Base-by-base conservation (phyloP, 2,329 filamentous ascomycete genomes). In the Tolypocladium cylindrosporum region DNA sequence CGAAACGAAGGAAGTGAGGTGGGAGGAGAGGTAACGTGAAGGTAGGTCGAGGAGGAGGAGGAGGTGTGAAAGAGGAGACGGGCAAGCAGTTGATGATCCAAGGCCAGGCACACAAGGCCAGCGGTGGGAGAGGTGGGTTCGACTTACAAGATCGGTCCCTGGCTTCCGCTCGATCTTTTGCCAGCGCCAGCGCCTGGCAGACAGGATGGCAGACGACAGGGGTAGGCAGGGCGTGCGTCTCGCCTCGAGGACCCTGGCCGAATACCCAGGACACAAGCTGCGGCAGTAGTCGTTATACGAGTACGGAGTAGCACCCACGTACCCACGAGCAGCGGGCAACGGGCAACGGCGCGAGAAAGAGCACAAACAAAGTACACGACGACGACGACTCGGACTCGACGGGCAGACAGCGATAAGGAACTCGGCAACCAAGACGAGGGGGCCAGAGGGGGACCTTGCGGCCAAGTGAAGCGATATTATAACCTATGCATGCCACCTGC, bases 141-240 rank as follows among this genome's bases (percentile, higher is more conserved):
- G 50, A 54, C 56, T 57, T 57, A 54, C 56, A 57, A 57, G 56
- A 45, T 42, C 50, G 37, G 40, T 61, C 58, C 59, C 50, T 61
- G 59, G 57, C 53, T 61, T 58, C 60, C 55, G 55, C 57, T 59
- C 59, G 59, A 59, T 63, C 60, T 60, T 54, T 61, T 57, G 34
- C 42, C 34, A 48, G 57, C 37, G 37, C 14, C 37, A 16, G 14
- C 37, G 37, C 6, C 39, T 8, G 16, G 14, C 21, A 31, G 19
- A 3, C 31, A 36, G 9, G 14, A 50, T 40, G 31, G 45, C 24
- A 34, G 31, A 52, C 48, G 31, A 52, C 48, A 52, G 48, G 48
- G 48, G 31, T 37, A 21, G 31, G 48, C 48, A 52, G 48, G 48
- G 31, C 19, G 48, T 36, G 48, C 48, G 48, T 37, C 48, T 52